Base-by-base conservation (phyloP, 2,329 filamentous ascomycete genomes). In the Ambrosiella xylebori region DNA sequence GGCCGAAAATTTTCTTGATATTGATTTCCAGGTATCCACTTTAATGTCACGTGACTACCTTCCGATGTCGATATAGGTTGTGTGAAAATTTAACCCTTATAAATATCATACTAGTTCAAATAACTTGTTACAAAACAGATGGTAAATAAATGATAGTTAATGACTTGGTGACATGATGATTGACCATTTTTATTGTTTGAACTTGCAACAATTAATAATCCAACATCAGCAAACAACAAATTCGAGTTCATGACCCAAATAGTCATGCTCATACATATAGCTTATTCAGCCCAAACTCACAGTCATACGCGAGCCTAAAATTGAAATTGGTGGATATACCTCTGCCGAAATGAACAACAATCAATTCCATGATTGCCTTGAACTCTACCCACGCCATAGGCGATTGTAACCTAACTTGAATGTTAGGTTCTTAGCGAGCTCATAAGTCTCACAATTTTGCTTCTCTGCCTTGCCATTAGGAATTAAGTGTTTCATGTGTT, bases 1-100 rank as follows among this genome's bases (percentile, higher is more conserved):
- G 27, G 44, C 19, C 17, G 53, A 59, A 17, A 40, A 44, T 51
- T 56, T 51, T 56, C 8, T 56, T 44, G 44, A 59, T 59, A 59
- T 59, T 56, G 37, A 11, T 35, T 55, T 38, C 12, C 44, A 45
- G 13, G 47, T 5, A 19, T 27, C 52, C 45, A 50, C 19, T 37
- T 15, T 11, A 9, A 2, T 7, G 7, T 1, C 57, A 59, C 53
- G 57, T 59, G 57, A 55, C 7, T 1, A 5, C 3, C 4, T 47
- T 19, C 7, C 8, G 27, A 8, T n/a, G 1, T 1, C 3, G 7
- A 7, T 12, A 9, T 12, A 2, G 7, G 5, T 45, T 13, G 7
- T 35, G 1, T 38, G 7, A n/a, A n/a, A 38, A 1, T 15, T 13
- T 56, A 59, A 59, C 57, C 57, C 57, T 59, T 61, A 55, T 9